phyloP scores from a whole-genome alignment of 1,284 basidiomycete species.

The Butyriboletus appendiculatus region DNA sequence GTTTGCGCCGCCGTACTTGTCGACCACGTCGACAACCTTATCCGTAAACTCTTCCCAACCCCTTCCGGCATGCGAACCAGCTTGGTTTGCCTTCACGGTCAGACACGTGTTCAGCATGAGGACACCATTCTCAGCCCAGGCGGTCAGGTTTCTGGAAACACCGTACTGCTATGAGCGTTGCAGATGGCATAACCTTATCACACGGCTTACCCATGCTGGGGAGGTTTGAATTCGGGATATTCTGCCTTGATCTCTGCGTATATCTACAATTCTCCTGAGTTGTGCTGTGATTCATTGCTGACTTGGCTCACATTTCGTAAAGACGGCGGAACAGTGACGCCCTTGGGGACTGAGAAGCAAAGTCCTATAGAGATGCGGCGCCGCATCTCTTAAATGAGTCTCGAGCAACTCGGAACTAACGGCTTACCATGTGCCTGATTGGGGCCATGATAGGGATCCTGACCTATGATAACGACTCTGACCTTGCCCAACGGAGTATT shows the following conservation, averaged over 20 bases:
- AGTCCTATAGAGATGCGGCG: constrained; percentile 62
- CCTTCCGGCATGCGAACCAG: constrained; percentile 82
- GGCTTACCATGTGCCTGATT: constrained; percentile 71
- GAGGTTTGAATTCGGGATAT: constrained; percentile 78
- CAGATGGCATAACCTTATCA: constrained; percentile 22
- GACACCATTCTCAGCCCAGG: constrained; percentile 89
- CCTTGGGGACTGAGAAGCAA: constrained; percentile 84
- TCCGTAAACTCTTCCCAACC: constrained; percentile 90
- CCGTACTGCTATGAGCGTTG: constrained; percentile 14
- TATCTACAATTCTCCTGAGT: constrained; percentile 53
- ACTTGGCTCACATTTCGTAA: constrained; percentile 64
- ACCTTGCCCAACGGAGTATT: constrained; percentile 77
- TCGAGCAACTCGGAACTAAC: constrained; percentile 4
- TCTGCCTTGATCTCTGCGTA: constrained; percentile 87
- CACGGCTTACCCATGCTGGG: constrained; percentile 78
- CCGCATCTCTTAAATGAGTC: constrained; percentile 8
- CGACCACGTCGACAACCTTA: constrained; percentile 66
- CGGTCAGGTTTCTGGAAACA: constrained; percentile 62
- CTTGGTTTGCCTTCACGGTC: constrained; percentile 74
- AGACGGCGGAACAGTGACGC: constrained; percentile 76
- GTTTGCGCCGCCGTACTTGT: constrained; percentile 79
- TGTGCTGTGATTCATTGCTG: constrained; percentile 8
- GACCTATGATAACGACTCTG: constrained; percentile 79
- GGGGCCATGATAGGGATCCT: constrained; percentile 72
- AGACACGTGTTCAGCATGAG: constrained; percentile 91